Evolutionary conservation across 106 monocot species (phyloP), one percentile per base, ranked within the genome.

Genomic region (Acanthochlamys bracteata): DNA sequence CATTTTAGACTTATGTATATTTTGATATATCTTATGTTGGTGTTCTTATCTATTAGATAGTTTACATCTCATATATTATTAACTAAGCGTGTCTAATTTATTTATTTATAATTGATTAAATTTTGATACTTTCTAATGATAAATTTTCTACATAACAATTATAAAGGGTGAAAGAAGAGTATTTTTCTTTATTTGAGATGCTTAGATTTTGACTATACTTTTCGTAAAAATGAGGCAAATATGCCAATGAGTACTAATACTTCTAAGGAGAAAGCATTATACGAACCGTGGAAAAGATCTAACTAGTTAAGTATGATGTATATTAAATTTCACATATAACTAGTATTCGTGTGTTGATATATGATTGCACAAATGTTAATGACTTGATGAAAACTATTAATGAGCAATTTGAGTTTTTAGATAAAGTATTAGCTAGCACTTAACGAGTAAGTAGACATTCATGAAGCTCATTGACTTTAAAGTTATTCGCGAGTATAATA

Each of bases 211-310:
- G 60, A 60, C 17, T 60, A 33, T 60, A 10, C 27, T 1, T 26
- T 60, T 40, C 25, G 27, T 33, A 39, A 8, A 16, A 39, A 60
- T 27, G 17, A 27, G 26, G 39, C 60, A 9, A 3, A 16, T 3
- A 17, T 39, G 20, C 7, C 27, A 3, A 60, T 24, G 6, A 17
- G 7, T 60, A 10, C 25, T 16, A 24, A 17, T 39, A 24, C 23
- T 27, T 39, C 27, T 25, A 39, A 39, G 16, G 16, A 54, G 4
- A 54, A 54, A 19, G n/a, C 10, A 16, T 4, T 7, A 14, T 41
- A 59, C 59, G 69, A 69, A 46, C n/a, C n/a, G 42, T 68, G 56
- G 68, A 42, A 68, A 24, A 24, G 56, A 14, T 68, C 68, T 22
- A 68, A 57, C 24, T 39, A 23, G 21, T n/a, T 57, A 41, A 68